These are phyloP conservation scores for Skeletonema potamos DNA, from an alignment of 108 stramenopile species.

Conservation along the genomic window DNA sequence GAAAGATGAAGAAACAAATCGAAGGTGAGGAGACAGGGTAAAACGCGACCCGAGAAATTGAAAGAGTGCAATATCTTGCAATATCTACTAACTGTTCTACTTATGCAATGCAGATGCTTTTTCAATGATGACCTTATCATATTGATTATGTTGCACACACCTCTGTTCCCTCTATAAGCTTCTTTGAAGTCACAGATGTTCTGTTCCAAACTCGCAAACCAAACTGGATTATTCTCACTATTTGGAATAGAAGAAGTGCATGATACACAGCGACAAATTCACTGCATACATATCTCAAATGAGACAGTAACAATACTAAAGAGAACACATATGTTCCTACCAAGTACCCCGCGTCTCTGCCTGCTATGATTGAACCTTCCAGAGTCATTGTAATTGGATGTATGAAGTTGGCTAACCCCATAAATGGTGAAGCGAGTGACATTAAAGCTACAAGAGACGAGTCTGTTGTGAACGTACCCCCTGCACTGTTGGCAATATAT, in stretches of 20 bases:
- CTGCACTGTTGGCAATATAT: conserved; percentile 59
- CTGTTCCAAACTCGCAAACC: conserved; percentile 32
- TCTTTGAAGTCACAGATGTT: neutral
- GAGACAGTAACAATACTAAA: conserved; percentile 42
- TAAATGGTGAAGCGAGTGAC: conserved; percentile 38
- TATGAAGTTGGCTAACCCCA: conserved; percentile 52
- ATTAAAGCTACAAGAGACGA: conserved; percentile 53
- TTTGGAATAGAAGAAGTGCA: conserved; percentile 69
- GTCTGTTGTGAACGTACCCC: conserved; percentile 36
- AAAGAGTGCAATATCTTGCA: too few species aligned
- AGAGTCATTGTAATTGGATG: conserved; percentile 81
- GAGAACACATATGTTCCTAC: conserved; percentile 59
- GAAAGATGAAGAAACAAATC: neutral
- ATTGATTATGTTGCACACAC: neutral
- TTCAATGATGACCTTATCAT: too few species aligned
- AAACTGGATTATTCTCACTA: conserved; percentile 62
- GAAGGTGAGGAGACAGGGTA: neutral
- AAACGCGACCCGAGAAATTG: too few species aligned
- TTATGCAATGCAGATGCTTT: too few species aligned
- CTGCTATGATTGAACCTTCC: conserved; percentile 76
- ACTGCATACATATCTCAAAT: conserved; percentile 47
- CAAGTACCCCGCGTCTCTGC: conserved; percentile 59
- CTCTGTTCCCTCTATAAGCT: neutral
- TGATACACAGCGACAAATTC: conserved; percentile 70
- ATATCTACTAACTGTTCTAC: neutral